phyloP scores from a whole-genome alignment of 139 green algal genomes.

The Haematococcus lacustris region DNA sequence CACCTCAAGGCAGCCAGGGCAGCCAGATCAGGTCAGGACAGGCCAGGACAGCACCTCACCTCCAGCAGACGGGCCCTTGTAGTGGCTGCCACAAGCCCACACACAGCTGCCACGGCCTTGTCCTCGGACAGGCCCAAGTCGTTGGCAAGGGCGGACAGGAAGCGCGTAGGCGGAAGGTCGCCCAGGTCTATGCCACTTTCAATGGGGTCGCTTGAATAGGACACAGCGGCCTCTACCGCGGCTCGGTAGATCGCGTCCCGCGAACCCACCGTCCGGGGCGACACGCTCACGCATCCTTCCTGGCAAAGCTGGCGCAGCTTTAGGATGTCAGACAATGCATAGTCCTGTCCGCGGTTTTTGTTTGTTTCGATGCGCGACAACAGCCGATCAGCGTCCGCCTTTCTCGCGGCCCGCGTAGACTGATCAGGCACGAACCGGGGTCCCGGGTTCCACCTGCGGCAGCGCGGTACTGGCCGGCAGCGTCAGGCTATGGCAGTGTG shows the following conservation, averaged over 20 bases:
- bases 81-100: slow-evolving; percentile 13
- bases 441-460: slow-evolving; percentile 17
- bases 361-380: slow-evolving; percentile 25
- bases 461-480: neutral
- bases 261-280: slow-evolving; percentile 29
- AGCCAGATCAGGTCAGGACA: no score
- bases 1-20: no score
- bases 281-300: slow-evolving; percentile 32
- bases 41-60: slow-evolving; percentile 19
- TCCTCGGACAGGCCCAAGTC: slow-evolving; percentile 27
- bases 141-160: slow-evolving; percentile 19
- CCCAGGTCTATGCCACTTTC: slow-evolving; percentile 10
- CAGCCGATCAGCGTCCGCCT: slow-evolving; percentile 22
- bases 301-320: slow-evolving; percentile 28
- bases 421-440: neutral
- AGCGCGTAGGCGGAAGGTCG: slow-evolving; percentile 4
- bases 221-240: slow-evolving; percentile 37
- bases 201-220: slow-evolving; percentile 5
- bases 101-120: slow-evolving; percentile 19
- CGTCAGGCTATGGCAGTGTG: neutral
- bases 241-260: slow-evolving; percentile 36
- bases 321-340: slow-evolving; percentile 30
- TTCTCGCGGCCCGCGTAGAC: neutral
- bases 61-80: slow-evolving; percentile 29
- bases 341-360: slow-evolving; percentile 30